Percentiles rank a stretch among this genome's conserved stretches.
These are phyloP conservation scores for Rugonectria rugulosa DNA, from an alignment of 2,329 filamentous ascomycete species.

Conservation along the genomic window DNA sequence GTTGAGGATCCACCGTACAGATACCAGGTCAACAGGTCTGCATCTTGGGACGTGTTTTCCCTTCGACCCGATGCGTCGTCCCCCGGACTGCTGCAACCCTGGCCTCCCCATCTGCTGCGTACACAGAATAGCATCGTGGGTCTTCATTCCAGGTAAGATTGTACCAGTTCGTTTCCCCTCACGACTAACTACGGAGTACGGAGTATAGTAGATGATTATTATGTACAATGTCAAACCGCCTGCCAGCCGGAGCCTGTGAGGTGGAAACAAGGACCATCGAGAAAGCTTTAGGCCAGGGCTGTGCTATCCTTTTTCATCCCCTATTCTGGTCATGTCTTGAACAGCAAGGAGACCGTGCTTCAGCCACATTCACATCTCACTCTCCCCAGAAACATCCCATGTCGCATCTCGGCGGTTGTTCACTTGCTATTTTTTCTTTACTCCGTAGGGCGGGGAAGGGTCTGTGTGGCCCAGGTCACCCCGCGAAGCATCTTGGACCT, in stretches of 20 bases:
- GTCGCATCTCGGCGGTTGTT: conserved; percentile 18
- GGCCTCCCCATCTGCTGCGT: not conserved
- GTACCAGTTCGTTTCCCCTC: conserved; percentile 27
- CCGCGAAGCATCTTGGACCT: conserved; percentile 27
- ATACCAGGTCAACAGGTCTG: conserved; percentile 22
- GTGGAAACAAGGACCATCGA: too few relatives aligned
- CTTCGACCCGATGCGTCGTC: conserved; percentile 24
- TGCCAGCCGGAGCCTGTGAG: too few relatives aligned
- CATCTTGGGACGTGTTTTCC: conserved; percentile 17
- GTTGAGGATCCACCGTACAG: conserved; percentile 32
- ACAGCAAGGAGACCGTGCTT: too few relatives aligned
- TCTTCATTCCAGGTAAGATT: conserved; percentile 7
- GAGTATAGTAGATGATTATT: conserved; percentile 6
- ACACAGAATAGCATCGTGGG: not conserved
- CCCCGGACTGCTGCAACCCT: conserved; percentile 8
- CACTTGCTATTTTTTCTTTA: too few relatives aligned
- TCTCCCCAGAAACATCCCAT: conserved; percentile 16
- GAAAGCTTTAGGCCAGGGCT: too few relatives aligned
- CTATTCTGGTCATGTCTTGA: not conserved
- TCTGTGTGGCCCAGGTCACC: conserved; percentile 35
- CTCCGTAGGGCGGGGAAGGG: conserved; percentile 27
- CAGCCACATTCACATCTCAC: conserved; percentile 20
- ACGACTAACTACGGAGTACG: conserved; percentile 14
- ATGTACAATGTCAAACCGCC: too few relatives aligned
- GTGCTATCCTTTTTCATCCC: not conserved